Evolutionary conservation across 176 grass and related monocot species (phyloP).

Genomic region (Musa beccarii): DNA sequence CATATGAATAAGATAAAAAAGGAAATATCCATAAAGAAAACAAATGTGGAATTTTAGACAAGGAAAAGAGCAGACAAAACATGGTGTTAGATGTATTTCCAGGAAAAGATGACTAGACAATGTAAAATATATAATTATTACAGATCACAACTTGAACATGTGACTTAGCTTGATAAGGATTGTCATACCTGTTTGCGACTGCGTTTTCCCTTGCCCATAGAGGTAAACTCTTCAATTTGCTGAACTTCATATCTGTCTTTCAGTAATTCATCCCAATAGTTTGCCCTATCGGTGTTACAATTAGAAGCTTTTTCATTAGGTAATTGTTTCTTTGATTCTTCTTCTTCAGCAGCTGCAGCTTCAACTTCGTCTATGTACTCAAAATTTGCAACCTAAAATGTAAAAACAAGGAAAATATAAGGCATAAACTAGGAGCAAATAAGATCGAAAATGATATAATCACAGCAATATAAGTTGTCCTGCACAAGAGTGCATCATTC

Average conservation of each 20-base stretch:
- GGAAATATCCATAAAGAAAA: too few relatives aligned
- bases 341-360: slow-evolving; percentile 87
- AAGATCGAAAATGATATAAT: not conserved
- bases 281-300: slow-evolving; percentile 48
- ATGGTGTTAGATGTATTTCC: slow-evolving; percentile 2
- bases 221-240: slow-evolving; percentile 80
- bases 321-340: slow-evolving; percentile 51
- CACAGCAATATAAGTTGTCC: not conserved
- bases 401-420: not conserved
- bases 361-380: slow-evolving; percentile 90
- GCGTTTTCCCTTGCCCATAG: slow-evolving; percentile 99
- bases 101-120: slow-evolving; percentile 2
- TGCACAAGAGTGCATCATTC: not conserved
- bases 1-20: too few relatives aligned
- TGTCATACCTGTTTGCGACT: slow-evolving; percentile 80
- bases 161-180: not conserved
- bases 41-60: too few relatives aligned
- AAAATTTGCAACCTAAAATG: slow-evolving; percentile 69
- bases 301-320: slow-evolving; percentile 32
- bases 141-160: not conserved
- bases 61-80: not conserved
- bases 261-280: slow-evolving; percentile 89
- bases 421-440: not conserved
- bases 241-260: slow-evolving; percentile 66
- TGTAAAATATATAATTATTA: not conserved